These are phyloP conservation scores for Jatropha podagrica DNA, from an alignment of 441 rosid genomes.

Conservation along the genomic window DNA sequence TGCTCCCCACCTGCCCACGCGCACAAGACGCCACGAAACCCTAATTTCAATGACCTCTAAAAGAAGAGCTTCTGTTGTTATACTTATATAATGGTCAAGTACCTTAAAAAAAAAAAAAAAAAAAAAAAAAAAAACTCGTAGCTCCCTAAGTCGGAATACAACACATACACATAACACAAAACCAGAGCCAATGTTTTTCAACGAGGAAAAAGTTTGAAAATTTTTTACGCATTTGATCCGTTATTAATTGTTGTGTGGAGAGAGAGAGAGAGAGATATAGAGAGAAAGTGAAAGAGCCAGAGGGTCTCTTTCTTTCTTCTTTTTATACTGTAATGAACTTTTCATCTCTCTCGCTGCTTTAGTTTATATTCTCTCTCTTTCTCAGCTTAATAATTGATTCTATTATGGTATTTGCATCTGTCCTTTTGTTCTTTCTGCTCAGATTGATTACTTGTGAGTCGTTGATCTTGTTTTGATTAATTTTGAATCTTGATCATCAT, in stretches of 20 bases:
- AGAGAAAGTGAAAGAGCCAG: not conserved
- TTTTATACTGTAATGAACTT: not conserved
- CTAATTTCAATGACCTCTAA: conserved; percentile 52
- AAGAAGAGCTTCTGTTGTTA: conserved; percentile 24
- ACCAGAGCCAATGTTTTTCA: not conserved
- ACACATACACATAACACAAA: conserved; percentile 7
- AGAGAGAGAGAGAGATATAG: not conserved
- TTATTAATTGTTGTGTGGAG: not conserved
- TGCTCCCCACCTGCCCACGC: conserved; percentile 58
- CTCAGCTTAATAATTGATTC: conserved; percentile 18
- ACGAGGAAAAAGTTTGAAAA: not conserved
- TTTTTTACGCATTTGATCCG: conserved; percentile 2
- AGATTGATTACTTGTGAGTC: conserved; percentile 18
- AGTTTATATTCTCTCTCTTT: conserved; percentile 12
- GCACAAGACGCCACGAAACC: conserved; percentile 59
- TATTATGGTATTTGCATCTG: conserved; percentile 27
- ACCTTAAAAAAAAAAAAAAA: not conserved
- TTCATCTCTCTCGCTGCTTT: conserved; percentile 7
- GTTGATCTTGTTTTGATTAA: not conserved
- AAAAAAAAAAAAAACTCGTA: not conserved
- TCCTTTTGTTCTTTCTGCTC: conserved; percentile 22
- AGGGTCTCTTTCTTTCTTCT: not conserved
- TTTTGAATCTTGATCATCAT: not conserved
- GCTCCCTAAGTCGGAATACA: conserved; percentile 23
- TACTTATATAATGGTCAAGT: not conserved